phyloP scores from a whole-genome alignment of 208 protist species.

The Leishmania tropica region DNA sequence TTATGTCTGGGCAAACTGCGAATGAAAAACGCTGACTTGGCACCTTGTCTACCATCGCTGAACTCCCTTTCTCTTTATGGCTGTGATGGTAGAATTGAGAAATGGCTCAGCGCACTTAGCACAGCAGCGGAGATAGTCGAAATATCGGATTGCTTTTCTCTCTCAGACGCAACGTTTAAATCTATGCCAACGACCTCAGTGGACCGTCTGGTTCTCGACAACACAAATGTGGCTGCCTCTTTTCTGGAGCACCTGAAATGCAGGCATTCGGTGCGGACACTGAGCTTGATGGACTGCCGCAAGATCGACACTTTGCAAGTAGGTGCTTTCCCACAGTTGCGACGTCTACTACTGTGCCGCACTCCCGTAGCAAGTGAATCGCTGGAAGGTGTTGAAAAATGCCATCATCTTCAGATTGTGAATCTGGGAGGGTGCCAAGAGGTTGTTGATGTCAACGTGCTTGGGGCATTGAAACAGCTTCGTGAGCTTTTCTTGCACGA shows the following conservation, averaged over 20 bases:
- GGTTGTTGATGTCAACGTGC: constrained; percentile 10
- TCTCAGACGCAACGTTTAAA: not conserved
- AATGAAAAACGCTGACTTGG: not conserved
- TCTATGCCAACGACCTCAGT: not conserved
- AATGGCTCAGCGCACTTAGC: constrained; percentile 10
- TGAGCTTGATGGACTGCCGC: constrained; percentile 27
- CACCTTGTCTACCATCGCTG: not conserved
- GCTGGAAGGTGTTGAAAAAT: constrained; percentile 10
- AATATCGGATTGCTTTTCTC: constrained; percentile 7
- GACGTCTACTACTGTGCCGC: constrained; percentile 11
- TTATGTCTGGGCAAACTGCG: constrained; percentile 12
- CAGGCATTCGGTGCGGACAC: not conserved
- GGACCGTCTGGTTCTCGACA: constrained; percentile 17
- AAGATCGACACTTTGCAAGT: constrained; percentile 13
- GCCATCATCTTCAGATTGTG: constrained; percentile 12
- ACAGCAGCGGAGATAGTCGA: constrained; percentile 2
- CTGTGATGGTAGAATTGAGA: constrained; percentile 6
- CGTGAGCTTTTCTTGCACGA: constrained; percentile 52
- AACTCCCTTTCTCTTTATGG: constrained; percentile 4
- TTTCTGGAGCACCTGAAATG: constrained; percentile 7
- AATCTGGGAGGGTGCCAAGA: constrained; percentile 23
- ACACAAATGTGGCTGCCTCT: constrained; percentile 7
- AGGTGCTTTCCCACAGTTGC: constrained; percentile 13
- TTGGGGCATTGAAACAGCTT: constrained; percentile 18
- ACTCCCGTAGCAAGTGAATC: constrained; percentile 8